Evolutionary conservation across 73 alveolate species (phyloP).

Genomic region (Paramecium biaurelia): DNA sequence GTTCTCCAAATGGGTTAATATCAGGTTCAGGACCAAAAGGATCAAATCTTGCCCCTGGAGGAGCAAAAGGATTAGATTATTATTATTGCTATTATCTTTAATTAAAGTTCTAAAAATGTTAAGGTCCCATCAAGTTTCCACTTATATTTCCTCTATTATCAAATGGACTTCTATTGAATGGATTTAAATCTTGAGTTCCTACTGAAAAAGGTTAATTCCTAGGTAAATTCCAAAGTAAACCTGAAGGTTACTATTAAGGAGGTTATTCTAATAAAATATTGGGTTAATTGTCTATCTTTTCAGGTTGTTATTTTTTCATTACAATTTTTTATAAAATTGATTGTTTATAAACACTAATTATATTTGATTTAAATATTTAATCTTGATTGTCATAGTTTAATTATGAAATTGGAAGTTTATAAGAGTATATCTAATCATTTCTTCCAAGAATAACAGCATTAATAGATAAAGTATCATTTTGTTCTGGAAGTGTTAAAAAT

Average conservation of each 20-base stretch:
- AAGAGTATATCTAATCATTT: background rate
- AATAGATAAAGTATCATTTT: background rate
- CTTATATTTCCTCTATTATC: background rate
- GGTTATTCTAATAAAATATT: background rate
- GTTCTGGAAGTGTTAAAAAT: background rate
- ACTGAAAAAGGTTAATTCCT: background rate
- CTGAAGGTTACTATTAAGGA: background rate
- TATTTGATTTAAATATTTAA: background rate
- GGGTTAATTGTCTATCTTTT: background rate
- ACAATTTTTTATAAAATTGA: background rate
- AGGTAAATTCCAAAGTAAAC: background rate
- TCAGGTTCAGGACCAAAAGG: conserved; percentile 40
- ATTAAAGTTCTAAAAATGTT: background rate
- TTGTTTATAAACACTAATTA: background rate
- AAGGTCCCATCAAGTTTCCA: conserved; percentile 37
- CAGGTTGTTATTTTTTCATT: background rate
- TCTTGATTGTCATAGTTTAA: background rate
- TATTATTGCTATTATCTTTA: background rate
- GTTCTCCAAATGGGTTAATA: conserved; percentile 5
- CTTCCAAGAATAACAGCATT: background rate
- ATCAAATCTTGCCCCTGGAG: conserved; percentile 53
- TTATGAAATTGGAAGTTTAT: background rate
- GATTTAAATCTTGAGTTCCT: background rate
- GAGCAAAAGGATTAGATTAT: background rate
- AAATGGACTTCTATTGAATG: background rate